These are phyloP conservation scores for Aurantiochytrium sp. DNA, from an alignment of 108 stramenopile species.

Conservation along the genomic window DNA sequence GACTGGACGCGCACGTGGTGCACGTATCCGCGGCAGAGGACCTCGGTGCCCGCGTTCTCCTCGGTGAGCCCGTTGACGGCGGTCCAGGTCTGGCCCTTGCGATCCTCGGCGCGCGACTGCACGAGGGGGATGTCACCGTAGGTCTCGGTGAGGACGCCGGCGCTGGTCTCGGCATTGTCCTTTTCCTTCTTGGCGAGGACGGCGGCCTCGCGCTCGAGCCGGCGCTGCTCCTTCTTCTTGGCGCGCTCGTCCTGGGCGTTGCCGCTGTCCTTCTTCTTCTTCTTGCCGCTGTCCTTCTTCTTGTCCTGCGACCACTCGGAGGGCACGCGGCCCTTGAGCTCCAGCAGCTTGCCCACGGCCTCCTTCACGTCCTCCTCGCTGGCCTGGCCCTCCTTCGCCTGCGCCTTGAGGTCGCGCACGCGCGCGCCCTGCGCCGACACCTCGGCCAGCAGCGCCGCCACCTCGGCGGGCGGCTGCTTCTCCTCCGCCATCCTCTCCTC, in stretches of 20 bases:
- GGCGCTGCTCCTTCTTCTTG: constrained; percentile 48
- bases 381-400: neutral
- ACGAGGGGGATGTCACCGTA: constrained; percentile 82
- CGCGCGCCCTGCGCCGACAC: neutral
- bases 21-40: constrained; percentile 77
- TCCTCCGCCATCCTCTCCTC: neutral
- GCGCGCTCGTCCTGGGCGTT: constrained; percentile 43
- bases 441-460: neutral
- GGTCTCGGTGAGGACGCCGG: constrained; percentile 64
- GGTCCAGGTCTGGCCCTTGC: constrained; percentile 63
- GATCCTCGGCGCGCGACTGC: constrained; percentile 49
- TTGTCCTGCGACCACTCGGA: constrained; percentile 27
- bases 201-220: constrained; percentile 34
- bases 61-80: constrained; percentile 62
- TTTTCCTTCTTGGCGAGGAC: constrained; percentile 70
- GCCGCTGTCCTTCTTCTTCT: neutral
- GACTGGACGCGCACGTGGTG: constrained; percentile 72
- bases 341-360: neutral
- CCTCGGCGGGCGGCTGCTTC: neutral
- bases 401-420: neutral
- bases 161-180: constrained; percentile 68
- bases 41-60: constrained; percentile 60
- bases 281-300: constrained; percentile 34
- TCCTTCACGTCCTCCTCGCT: constrained; percentile 12
- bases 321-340: neutral